phyloP scores from a whole-genome alignment of 148 eudicot species.

The Rhododendron kiyosumense region DNA sequence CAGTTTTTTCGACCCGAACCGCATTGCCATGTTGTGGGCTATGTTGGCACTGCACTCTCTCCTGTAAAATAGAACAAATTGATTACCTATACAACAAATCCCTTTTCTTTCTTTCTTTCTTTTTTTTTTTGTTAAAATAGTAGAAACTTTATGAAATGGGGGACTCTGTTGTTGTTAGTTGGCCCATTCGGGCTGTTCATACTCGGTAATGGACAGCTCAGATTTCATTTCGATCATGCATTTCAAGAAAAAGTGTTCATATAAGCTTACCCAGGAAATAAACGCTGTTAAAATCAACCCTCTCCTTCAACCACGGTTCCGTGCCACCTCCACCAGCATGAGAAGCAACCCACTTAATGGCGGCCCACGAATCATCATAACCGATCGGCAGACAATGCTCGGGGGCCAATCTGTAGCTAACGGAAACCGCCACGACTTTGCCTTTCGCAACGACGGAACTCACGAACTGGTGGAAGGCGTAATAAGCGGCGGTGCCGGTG shows the following conservation, averaged over 20 bases:
- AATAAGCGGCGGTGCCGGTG: constrained; percentile 24
- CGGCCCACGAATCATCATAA: constrained; percentile 49
- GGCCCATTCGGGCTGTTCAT: too few relatives aligned
- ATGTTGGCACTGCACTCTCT: constrained; percentile 49
- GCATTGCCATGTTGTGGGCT: constrained; percentile 35
- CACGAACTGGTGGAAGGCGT: constrained; percentile 10
- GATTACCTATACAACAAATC: too few relatives aligned
- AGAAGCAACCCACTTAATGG: constrained; percentile 38
- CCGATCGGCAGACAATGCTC: constrained; percentile 42
- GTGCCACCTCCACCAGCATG: constrained; percentile 28
- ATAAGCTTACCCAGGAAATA: constrained; percentile 1
- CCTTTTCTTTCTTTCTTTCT: too few relatives aligned
- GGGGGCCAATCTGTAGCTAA: constrained; percentile 51
- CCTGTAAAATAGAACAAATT: constrained; percentile 20
- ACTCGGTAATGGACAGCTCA: too few relatives aligned
- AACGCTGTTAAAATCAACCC: constrained; percentile 27
- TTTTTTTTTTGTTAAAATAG: too few relatives aligned
- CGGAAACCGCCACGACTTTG: constrained; percentile 26
- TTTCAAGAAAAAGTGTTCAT: too few relatives aligned
- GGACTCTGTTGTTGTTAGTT: too few relatives aligned
- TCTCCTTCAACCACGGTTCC: constrained; percentile 34
- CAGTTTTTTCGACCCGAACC: constrained; percentile 9
- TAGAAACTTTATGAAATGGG: too few relatives aligned
- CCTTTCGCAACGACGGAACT: constrained; percentile 18
- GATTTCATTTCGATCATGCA: too few relatives aligned